A percentile compares a stretch with the other conserved stretches of the same genome.
These are phyloP conservation scores for Guadua angustifolia DNA, from an alignment of 176 grass and related monocot genomes.

Conservation along the genomic window DNA sequence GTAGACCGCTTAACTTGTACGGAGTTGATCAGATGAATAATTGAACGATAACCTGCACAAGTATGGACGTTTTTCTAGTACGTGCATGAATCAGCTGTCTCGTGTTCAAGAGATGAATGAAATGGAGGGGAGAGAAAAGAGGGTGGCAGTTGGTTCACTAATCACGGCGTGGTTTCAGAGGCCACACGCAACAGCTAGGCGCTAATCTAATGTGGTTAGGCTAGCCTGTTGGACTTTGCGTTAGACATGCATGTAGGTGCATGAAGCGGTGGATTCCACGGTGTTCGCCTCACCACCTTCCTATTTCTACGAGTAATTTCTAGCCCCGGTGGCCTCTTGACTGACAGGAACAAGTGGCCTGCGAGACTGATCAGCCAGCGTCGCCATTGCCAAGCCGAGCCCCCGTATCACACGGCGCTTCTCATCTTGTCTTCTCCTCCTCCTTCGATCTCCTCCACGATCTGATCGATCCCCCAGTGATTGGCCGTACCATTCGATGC, in stretches of 20 bases:
- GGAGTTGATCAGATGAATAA: conserved; percentile 12
- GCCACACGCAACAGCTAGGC: neutral
- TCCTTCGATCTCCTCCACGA: neutral
- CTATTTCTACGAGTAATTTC: neutral
- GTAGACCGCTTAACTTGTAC: neutral
- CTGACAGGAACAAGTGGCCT: neutral
- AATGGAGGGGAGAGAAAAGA: neutral
- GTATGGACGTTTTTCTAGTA: neutral
- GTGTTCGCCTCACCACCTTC: conserved; percentile 7
- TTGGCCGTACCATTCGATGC: neutral
- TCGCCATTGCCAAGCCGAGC: neutral
- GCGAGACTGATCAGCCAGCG: neutral
- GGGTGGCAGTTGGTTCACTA: neutral
- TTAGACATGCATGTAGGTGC: neutral
- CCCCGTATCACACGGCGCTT: neutral
- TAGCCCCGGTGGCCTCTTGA: neutral
- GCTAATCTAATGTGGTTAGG: neutral
- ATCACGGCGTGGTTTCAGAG: conserved; percentile 24
- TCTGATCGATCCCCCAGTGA: neutral
- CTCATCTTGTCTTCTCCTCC: neutral
- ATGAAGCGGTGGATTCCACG: neutral
- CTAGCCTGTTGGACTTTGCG: neutral
- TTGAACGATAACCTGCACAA: neutral
- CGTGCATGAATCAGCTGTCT: neutral
- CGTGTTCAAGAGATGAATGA: neutral